Percentiles rank a stretch among this genome's conserved stretches.
Conservation (phyloP, 2,329 filamentous ascomycete species). For the Aureobasidium lini region DNA sequence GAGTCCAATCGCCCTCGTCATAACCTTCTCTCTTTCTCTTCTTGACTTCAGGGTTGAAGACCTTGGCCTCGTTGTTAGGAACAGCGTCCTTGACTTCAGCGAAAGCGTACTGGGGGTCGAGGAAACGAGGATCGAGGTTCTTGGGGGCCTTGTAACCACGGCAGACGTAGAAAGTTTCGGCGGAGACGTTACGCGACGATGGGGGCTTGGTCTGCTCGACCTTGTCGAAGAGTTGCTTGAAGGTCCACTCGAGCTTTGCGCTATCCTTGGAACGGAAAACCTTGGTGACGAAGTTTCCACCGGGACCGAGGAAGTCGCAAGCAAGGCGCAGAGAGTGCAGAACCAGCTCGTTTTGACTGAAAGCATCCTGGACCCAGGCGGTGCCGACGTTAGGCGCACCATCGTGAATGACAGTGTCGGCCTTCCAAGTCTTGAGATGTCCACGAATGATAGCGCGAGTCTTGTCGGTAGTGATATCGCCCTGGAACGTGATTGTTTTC, state of each 20-base stretch:
- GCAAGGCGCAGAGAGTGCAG: slow-evolving; percentile 88
- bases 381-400: slow-evolving; percentile 97
- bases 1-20: slow-evolving; percentile 87
- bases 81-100: slow-evolving; percentile 79
- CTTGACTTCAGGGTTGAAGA: slow-evolving; percentile 95
- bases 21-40: slow-evolving; percentile 98
- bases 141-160: slow-evolving; percentile 93
- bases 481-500: slow-evolving; percentile 88
- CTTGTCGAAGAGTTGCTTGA: slow-evolving; percentile 91
- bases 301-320: slow-evolving; percentile 82
- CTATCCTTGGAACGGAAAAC: slow-evolving; percentile 97
- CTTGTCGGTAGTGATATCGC: slow-evolving; percentile 96
- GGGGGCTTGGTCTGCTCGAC: slow-evolving; percentile 97
- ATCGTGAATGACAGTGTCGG: slow-evolving; percentile 90
- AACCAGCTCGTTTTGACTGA: slow-evolving; percentile 90
- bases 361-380: slow-evolving; percentile 96
- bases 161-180: slow-evolving; percentile 98
- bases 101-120: slow-evolving; percentile 85
- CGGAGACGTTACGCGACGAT: slow-evolving; percentile 89
- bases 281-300: slow-evolving; percentile 93
- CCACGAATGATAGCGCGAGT: slow-evolving; percentile 82
- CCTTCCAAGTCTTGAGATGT: slow-evolving; percentile 93
- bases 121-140: slow-evolving; percentile 80
- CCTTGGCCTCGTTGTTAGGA: slow-evolving; percentile 94
- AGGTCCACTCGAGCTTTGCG: slow-evolving; percentile 91